Percentiles rank a stretch among this genome's conserved stretches.
Conservation (phyloP, 306 rosid genomes). For the Hippophae gyantsensis region DNA sequence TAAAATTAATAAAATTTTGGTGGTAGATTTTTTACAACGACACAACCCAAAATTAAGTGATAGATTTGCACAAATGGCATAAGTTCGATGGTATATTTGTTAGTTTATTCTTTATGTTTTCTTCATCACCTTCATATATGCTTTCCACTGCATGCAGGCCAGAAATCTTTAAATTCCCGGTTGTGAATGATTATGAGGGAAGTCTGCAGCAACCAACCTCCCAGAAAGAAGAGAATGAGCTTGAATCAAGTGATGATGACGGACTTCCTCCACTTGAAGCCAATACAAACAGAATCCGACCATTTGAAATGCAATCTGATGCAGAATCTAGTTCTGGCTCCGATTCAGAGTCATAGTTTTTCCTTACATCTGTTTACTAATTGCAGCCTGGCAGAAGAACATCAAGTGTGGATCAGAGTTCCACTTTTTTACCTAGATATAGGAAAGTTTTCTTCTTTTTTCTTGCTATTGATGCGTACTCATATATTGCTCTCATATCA, state of each 20-base stretch:
- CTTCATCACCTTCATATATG: background rate
- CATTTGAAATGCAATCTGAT: conserved; percentile 36
- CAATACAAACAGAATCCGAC: conserved; percentile 67
- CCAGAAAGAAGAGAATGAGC: conserved; percentile 34
- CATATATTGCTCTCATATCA: no score
- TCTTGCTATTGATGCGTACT: no score
- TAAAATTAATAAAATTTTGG: no score
- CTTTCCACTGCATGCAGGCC: conserved; percentile 47
- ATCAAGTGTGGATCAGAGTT: no score
- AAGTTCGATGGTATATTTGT: no score
- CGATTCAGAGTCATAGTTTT: conserved; percentile 21
- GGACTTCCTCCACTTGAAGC: conserved; percentile 88
- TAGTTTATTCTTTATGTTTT: background rate
- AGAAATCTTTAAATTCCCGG: conserved; percentile 45
- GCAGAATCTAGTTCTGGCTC: conserved; percentile 46
- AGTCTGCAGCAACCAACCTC: conserved; percentile 20
- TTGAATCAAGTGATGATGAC: conserved; percentile 33
- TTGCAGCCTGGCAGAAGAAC: no score
- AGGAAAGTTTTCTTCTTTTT: no score
- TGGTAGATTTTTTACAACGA: no score
- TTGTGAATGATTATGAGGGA: conserved; percentile 28
- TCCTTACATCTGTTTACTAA: no score
- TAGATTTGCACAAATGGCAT: no score
- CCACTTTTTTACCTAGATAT: no score
- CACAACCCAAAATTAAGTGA: no score